Conservation (phyloP, 768 basidiomycete genomes). For the Boletus huronensis region DNA sequence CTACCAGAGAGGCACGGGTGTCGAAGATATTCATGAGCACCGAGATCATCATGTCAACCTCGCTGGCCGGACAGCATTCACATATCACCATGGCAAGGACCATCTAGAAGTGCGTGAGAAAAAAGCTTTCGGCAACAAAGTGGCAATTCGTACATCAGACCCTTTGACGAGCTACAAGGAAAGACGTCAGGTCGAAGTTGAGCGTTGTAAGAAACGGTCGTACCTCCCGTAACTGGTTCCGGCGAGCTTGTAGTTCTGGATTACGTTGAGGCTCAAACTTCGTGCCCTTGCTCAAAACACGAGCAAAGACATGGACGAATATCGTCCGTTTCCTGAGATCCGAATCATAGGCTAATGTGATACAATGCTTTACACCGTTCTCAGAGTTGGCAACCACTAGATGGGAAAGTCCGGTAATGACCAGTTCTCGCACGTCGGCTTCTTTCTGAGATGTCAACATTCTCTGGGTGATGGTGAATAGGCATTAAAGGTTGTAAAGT, state of each 20-base stretch:
- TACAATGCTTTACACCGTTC: constrained; percentile 84
- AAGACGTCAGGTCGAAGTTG: constrained; percentile 1
- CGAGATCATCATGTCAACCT: constrained; percentile 81
- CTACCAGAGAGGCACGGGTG: constrained; percentile 65
- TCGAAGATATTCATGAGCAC: constrained; percentile 87
- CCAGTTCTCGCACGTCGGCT: constrained; percentile 66
- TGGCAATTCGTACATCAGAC: constrained; percentile 52
- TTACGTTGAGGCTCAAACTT: constrained; percentile 66
- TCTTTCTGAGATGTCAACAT: constrained; percentile 46
- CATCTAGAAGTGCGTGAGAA: constrained; percentile 45
- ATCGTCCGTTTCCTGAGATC: constrained; percentile 70
- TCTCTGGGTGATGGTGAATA: constrained; percentile 34
- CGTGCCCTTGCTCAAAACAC: constrained; percentile 76
- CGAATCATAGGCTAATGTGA: constrained; percentile 70
- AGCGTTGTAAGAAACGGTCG: constrained; percentile 18
- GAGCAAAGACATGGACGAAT: constrained; percentile 81
- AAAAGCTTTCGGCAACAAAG: neutral
- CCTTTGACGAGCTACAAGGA: constrained; percentile 61
- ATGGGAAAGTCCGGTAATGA: constrained; percentile 77
- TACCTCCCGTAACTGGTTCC: constrained; percentile 59
- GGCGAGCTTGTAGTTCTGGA: constrained; percentile 42
- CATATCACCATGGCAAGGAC: constrained; percentile 81
- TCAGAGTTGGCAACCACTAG: constrained; percentile 83
- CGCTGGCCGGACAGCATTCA: constrained; percentile 74
- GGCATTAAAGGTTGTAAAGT: neutral